A percentile compares a stretch with the other conserved stretches of the same genome.
phyloP scores from a whole-genome alignment of 2,329 filamentous ascomycete genomes.

The Cercospora beticola region DNA sequence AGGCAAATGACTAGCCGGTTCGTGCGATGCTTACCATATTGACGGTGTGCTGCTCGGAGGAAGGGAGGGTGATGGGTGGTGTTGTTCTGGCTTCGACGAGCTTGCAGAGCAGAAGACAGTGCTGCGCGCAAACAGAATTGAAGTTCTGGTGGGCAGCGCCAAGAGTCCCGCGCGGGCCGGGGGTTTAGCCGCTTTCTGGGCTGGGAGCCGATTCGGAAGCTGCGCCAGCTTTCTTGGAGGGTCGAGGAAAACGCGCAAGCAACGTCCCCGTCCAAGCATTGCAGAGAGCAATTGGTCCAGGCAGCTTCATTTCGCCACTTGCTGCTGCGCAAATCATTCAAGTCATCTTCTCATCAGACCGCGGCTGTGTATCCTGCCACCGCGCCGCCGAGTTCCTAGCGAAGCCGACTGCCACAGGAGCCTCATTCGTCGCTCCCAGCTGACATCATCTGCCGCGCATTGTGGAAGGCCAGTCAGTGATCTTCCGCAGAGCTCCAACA shows the following conservation, averaged over 20 bases:
- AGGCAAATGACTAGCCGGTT: slow-evolving; percentile 24
- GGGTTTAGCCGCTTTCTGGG: background rate
- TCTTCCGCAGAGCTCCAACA: slow-evolving; percentile 1
- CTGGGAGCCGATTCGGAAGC: background rate
- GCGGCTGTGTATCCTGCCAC: background rate
- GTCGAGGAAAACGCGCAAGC: background rate
- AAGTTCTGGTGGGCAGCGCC: slow-evolving; percentile 10
- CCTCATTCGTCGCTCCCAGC: slow-evolving; percentile 1
- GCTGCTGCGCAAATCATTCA: background rate
- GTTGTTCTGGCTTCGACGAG: slow-evolving; percentile 17
- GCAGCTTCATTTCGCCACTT: slow-evolving; percentile 3
- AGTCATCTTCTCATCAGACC: background rate
- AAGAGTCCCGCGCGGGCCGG: background rate
- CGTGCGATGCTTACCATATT: slow-evolving; percentile 30
- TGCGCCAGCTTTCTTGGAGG: background rate
- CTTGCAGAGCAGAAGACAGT: slow-evolving; percentile 13
- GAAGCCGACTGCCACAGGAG: slow-evolving; percentile 1
- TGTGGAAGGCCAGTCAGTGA: background rate
- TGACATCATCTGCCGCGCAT: slow-evolving; percentile 6
- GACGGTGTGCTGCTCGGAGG: slow-evolving; percentile 19
- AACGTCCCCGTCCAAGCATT: background rate
- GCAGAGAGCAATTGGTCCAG: background rate
- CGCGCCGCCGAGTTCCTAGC: background rate
- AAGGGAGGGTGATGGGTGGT: slow-evolving; percentile 7
- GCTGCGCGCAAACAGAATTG: slow-evolving; percentile 5